Base-by-base conservation (phyloP, 2,329 filamentous ascomycete species). In the Xylogone sp. region DNA sequence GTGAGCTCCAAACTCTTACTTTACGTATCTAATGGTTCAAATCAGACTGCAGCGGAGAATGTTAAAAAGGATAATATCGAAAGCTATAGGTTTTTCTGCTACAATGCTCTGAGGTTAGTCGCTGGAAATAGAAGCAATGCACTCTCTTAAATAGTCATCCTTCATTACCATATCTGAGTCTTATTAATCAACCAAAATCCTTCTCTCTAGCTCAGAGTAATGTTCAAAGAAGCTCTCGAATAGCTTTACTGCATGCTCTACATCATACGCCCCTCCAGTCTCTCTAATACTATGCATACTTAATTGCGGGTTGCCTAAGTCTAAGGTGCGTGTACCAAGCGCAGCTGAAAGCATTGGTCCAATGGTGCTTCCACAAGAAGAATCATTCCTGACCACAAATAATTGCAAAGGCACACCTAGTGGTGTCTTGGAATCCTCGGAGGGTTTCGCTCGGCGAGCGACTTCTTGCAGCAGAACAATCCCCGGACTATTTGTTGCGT, bases 211-310 rank as follows among this genome's bases (percentile, higher is more conserved):
- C 57, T 83, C 81, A n/a, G 87, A 87, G 67, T 91, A 99, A 65
- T 88, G 81, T 60, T 86, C 78, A 68, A 96, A 92, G 73, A 97
- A 99, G 60, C 86, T 83, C 58, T 87, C 84, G 69, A 99, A 97
- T 49, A 99, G 69, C 64, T 87, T 86, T 57, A 96, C 84, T 0
- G 89, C 88, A 71, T 94, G 83, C 60, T 88, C 88, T 1, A 97
- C 87, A 71, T 99, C 93, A 62, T 91, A 83, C 1, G 87, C 84
- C 39, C 94, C 94, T 21, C 89, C 88, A 43, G 90, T 96, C 77
- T 97, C 94, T 50, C 94, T 84, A 65, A 97, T 97, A 66, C 88
- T 94, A 73, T 97, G 93, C 94, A 97, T 97, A 67, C 88, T 91
- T 57, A 97, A 76, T 75, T 97, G 93, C 4, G 93, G 87, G 71